Evolutionary conservation across 164 flowering plant genomes (phyloP).

Genomic region (Santalum album): DNA sequence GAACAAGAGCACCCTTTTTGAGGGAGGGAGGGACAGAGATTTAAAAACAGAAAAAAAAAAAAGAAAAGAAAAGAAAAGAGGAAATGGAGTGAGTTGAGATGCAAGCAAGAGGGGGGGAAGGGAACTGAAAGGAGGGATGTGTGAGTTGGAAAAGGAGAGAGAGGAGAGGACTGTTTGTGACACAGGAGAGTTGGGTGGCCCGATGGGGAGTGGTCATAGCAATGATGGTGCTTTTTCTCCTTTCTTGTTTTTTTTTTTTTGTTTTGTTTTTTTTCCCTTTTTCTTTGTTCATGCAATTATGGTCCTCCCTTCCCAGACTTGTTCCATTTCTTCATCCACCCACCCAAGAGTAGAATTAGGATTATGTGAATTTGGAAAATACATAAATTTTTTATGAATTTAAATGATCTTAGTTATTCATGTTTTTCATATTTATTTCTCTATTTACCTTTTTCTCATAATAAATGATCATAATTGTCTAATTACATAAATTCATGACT

Average conservation of each 20-base stretch:
- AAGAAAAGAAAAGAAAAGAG: conserved; percentile 5
- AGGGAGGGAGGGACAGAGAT: conserved; percentile 3
- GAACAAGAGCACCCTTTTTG: not conserved
- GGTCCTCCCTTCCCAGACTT: no score
- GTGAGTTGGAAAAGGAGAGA: conserved; percentile 6
- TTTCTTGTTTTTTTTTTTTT: not conserved
- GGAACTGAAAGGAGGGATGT: conserved; percentile 9
- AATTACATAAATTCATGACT: no score
- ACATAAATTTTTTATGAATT: no score
- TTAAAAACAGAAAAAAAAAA: not conserved
- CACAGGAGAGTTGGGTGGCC: conserved; percentile 20
- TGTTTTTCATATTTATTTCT: no score
- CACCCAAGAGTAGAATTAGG: no score
- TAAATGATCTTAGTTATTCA: no score
- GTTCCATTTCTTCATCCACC: no score
- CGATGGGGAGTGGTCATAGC: conserved; percentile 15
- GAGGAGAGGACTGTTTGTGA: conserved; percentile 9
- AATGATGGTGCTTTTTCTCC: conserved; percentile 16
- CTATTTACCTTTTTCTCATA: no score
- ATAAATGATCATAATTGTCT: no score
- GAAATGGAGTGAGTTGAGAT: conserved; percentile 8
- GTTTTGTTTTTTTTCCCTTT: not conserved
- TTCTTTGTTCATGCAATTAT: no score
- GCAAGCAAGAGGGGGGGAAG: conserved; percentile 9
- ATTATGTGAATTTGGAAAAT: no score